These are phyloP conservation scores for Vararia minispora DNA, from an alignment of 768 basidiomycete species.

Conservation along the genomic window DNA sequence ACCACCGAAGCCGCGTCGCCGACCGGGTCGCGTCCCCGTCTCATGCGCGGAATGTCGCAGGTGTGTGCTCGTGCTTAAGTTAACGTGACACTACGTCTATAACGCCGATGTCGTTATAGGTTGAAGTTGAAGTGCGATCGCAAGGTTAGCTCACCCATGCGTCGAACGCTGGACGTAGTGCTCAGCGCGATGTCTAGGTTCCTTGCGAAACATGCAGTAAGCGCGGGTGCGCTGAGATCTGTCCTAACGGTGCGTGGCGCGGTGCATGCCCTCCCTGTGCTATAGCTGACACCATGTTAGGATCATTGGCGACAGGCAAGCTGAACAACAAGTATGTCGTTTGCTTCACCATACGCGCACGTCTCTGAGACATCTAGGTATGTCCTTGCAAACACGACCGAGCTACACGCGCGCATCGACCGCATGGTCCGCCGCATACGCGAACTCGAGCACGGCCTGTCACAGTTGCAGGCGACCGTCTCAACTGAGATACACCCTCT, in stretches of 20 bases:
- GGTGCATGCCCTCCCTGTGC: conserved; percentile 4
- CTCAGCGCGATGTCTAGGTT: conserved; percentile 30
- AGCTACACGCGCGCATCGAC: conserved; percentile 26
- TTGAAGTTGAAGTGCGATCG: conserved; percentile 59
- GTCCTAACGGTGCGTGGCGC: conserved; percentile 50
- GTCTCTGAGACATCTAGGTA: conserved; percentile 23
- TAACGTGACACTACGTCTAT: not conserved
- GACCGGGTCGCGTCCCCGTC: conserved; percentile 17
- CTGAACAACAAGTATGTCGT: conserved; percentile 35
- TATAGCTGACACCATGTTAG: conserved; percentile 19
- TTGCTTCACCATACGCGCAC: not conserved
- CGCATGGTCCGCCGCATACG: conserved; percentile 11
- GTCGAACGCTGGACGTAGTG: not conserved
- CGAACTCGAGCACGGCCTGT: conserved; percentile 11
- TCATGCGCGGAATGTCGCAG: conserved; percentile 28
- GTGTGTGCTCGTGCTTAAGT: conserved; percentile 13
- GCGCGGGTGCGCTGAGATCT: conserved; percentile 64
- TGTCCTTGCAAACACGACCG: conserved; percentile 57
- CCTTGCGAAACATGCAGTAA: conserved; percentile 73
- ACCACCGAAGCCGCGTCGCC: conserved; percentile 12
- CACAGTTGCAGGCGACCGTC: conserved; percentile 10
- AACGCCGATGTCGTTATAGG: conserved; percentile 16
- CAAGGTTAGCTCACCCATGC: conserved; percentile 26
- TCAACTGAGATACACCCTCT: conserved; percentile 9
- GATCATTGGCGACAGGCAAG: conserved; percentile 45